phyloP scores from a whole-genome alignment of 192 early-diverging fungal genomes.

The Podila epicladia region DNA sequence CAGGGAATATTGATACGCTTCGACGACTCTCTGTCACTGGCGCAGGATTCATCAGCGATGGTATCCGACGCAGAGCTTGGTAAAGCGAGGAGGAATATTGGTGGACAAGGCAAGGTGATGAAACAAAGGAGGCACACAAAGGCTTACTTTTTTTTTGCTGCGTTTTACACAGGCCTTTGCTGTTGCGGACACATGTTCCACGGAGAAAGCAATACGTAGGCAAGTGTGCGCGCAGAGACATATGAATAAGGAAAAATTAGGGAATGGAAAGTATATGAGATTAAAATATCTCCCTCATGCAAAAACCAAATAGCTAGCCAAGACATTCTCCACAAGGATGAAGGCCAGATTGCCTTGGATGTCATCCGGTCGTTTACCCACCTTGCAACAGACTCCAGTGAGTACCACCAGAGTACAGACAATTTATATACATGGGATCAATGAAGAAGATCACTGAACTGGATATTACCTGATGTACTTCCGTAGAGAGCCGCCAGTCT shows the following conservation, averaged over 20 bases:
- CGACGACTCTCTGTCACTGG: constrained; percentile 41
- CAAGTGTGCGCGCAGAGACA: not conserved
- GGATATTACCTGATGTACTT: not conserved
- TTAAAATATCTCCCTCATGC: too few relatives aligned
- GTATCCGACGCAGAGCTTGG: constrained; percentile 59
- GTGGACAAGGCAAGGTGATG: not conserved
- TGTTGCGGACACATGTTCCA: constrained; percentile 46
- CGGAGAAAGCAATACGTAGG: not conserved
- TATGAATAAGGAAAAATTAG: not conserved
- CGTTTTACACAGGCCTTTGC: constrained; percentile 47
- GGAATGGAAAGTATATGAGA: too few relatives aligned
- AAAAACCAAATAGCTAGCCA: not conserved
- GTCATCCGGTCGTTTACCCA: constrained; percentile 57
- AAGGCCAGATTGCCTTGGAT: constrained; percentile 59
- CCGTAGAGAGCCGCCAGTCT: constrained; percentile 19
- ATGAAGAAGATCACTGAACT: not conserved
- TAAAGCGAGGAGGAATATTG: not conserved
- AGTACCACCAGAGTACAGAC: not conserved
- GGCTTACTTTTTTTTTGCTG: too few relatives aligned
- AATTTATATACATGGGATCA: not conserved
- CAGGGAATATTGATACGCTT: constrained; percentile 23
- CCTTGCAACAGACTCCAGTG: constrained; percentile 44
- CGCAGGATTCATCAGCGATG: constrained; percentile 57
- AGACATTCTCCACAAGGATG: constrained; percentile 54
- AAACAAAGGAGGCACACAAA: not conserved